Evolutionary conservation across 2,329 filamentous ascomycete genomes (phyloP).

Genomic region (Xylaria arbuscula): DNA sequence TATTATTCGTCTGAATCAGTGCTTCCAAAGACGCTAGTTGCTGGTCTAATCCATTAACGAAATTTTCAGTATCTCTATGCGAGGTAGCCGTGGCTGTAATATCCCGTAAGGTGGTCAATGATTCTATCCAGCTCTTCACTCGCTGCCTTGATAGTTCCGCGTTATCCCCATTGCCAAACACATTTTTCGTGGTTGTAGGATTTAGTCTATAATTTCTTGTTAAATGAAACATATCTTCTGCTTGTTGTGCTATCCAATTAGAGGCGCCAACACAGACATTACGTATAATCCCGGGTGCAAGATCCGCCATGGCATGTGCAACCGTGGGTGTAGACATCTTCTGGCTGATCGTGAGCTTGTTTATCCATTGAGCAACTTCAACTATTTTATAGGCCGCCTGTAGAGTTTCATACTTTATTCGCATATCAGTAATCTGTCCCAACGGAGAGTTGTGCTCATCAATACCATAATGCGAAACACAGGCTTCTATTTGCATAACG

Average conservation of each 20-base stretch:
- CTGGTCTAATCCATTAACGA: conserved; percentile 21
- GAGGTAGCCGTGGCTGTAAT: conserved; percentile 23
- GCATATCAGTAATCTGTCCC: conserved; percentile 29
- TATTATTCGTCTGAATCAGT: background rate
- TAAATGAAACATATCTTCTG: conserved; percentile 6
- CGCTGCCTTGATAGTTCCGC: conserved; percentile 9
- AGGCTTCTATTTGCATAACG: conserved; percentile 32
- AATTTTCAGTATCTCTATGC: conserved; percentile 23
- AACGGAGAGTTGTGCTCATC: conserved; percentile 21
- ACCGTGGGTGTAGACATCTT: background rate
- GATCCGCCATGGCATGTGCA: conserved; percentile 21
- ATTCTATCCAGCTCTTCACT: conserved; percentile 24
- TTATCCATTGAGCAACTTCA: conserved; percentile 32
- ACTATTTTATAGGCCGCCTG: conserved; percentile 27
- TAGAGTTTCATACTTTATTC: conserved; percentile 31
- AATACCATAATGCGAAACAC: conserved; percentile 31
- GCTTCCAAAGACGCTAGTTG: conserved; percentile 13
- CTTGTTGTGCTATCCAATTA: conserved; percentile 29
- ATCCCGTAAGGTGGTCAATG: conserved; percentile 21
- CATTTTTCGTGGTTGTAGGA: background rate
- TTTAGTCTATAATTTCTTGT: background rate
- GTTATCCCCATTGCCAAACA: background rate
- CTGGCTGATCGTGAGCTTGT: conserved; percentile 3
- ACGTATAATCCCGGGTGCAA: conserved; percentile 30
- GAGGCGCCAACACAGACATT: conserved; percentile 30